Evolutionary conservation across 305 asterid species (phyloP), one percentile per base, ranked within the genome.

Genomic region (Rubia peregrina): DNA sequence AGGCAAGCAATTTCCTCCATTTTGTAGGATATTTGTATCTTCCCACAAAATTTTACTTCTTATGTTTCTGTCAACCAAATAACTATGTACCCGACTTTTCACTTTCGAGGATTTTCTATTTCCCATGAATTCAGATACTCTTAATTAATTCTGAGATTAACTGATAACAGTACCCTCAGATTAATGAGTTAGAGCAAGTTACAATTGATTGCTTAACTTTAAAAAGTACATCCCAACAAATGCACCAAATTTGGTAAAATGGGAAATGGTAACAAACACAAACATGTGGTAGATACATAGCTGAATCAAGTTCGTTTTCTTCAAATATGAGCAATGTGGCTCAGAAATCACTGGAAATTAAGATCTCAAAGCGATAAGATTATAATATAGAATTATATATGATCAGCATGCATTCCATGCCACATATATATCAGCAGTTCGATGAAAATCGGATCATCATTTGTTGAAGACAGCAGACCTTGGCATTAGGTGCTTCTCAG

Each of bases 401-500:
- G 9, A 51, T 51, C 57, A 51, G 57, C 57, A 51, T 51, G 57
- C 17, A 16, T 8, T 7, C 57, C 57, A 17, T 30, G 33, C 33
- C 33, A 30, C 33, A 30, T 3, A 30, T 21, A 51, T n/a, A 51
- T n/a, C 21, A 51, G 57, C 57, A 17, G 57, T n/a, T 21, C 9
- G 9, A n/a, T 56, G 9, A 0, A 13, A 3, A 48, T 48, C n/a
- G 55, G 62, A 9, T n/a, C 26, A 30, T 83, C 67, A 77, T 62
- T 85, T 85, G 76, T 83, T 83, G 33, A 76, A 69, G 46, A 80
- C 61, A 5, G 83, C 76, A 69, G 87, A 74, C 84, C 88, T 83
- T 63, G 75, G 80, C 85, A 75, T 78, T 61, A 81, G 73, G 73
- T 70, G 85, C 62, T 85, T 85, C 72, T 77, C 86, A 69, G 86